These are phyloP conservation scores for Gastrodia elata DNA, from an alignment of 106 monocot species.

Conservation along the genomic window DNA sequence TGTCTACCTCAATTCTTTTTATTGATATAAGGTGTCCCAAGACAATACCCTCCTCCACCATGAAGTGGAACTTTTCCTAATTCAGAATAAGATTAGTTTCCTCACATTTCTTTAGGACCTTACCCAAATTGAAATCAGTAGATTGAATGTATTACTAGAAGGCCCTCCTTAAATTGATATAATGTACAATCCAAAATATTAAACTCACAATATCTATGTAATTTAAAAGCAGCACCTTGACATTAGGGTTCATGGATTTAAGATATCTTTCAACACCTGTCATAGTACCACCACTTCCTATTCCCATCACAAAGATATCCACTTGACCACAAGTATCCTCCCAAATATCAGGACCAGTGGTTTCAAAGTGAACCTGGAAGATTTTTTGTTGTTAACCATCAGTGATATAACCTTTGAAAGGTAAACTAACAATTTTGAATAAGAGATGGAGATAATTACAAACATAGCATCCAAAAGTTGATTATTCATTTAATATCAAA, in stretches of 20 bases:
- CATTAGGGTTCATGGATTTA: constrained; percentile 79
- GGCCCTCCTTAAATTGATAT: constrained; percentile 59
- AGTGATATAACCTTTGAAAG: background rate
- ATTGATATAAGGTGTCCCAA: too few relatives aligned
- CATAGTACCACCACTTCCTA: constrained; percentile 92
- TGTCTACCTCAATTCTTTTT: too few relatives aligned
- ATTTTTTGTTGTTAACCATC: background rate
- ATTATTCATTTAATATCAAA: too few relatives aligned
- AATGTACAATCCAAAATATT: background rate
- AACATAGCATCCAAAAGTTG: too few relatives aligned
- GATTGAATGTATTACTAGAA: constrained; percentile 43
- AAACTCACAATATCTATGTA: background rate
- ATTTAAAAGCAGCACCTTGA: constrained; percentile 39
- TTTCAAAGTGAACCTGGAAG: constrained; percentile 70
- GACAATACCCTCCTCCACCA: too few relatives aligned
- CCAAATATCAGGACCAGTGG: constrained; percentile 94
- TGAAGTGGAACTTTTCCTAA: too few relatives aligned
- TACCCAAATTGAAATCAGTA: background rate
- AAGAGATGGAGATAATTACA: too few relatives aligned
- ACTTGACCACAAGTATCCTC: constrained; percentile 74
- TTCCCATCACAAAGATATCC: constrained; percentile 86
- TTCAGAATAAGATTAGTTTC: too few relatives aligned
- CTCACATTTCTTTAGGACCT: too few relatives aligned
- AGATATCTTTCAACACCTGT: constrained; percentile 87
- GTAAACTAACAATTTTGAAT: background rate